Evolutionary conservation across 192 early-diverging fungal species (phyloP).

Genomic region (Kickxella alabastrina): DNA sequence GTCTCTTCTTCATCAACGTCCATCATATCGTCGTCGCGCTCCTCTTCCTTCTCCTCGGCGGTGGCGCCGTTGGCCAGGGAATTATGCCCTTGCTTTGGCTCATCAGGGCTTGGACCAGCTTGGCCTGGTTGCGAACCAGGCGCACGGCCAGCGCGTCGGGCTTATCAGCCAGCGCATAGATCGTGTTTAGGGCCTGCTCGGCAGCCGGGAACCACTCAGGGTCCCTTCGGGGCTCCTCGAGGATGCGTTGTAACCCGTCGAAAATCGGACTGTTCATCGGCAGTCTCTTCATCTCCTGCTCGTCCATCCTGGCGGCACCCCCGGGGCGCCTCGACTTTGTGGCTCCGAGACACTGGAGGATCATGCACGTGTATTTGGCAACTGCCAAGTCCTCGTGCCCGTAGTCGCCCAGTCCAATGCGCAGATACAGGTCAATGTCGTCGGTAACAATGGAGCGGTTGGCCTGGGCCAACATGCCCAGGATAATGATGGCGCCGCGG

Average conservation of each 20-base stretch:
- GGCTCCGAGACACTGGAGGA: constrained; percentile 75
- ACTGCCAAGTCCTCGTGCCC: constrained; percentile 78
- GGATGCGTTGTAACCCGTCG: constrained; percentile 52
- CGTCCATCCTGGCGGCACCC: constrained; percentile 5
- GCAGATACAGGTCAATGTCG: constrained; percentile 78
- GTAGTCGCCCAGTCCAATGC: constrained; percentile 79
- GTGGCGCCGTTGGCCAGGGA: constrained; percentile 6
- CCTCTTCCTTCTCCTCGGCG: constrained; percentile 25
- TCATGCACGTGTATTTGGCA: constrained; percentile 89
- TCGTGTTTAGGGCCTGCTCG: constrained; percentile 92
- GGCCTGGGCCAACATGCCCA: constrained; percentile 91
- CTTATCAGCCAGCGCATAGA: constrained; percentile 85
- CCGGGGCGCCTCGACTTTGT: constrained; percentile 22
- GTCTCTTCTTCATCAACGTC: constrained; percentile 16
- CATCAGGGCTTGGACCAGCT: constrained; percentile 58
- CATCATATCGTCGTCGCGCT: constrained; percentile 26
- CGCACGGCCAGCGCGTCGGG: constrained; percentile 79
- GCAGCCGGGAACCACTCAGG: constrained; percentile 80
- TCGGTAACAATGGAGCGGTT: constrained; percentile 76
- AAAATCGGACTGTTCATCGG: constrained; percentile 60
- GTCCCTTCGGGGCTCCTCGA: constrained; percentile 35
- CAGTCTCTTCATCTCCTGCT: constrained; percentile 48
- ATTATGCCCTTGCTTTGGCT: constrained; percentile 6
- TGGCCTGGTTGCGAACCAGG: constrained; percentile 68
- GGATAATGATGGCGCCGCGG: constrained; percentile 84